Conservation (phyloP, 2,329 filamentous ascomycete species). For the Metarhizium sp. region DNA sequence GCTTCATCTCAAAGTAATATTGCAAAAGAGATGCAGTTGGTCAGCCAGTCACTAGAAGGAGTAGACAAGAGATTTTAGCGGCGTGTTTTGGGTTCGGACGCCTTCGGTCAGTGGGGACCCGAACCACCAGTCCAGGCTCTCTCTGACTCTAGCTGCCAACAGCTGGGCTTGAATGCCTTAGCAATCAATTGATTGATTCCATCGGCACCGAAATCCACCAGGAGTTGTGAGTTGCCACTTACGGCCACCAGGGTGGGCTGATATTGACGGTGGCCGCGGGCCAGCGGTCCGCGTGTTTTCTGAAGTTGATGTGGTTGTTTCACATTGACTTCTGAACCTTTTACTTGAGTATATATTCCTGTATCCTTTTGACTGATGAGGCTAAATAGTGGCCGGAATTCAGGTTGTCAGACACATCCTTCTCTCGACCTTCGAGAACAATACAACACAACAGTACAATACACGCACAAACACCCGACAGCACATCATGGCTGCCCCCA, state of each 20-base stretch:
- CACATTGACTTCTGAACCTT: background rate
- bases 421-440: slow-evolving; percentile 1
- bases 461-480: background rate
- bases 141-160: no score
- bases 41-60: no score
- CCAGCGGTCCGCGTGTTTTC: slow-evolving; percentile 1
- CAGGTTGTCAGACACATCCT: slow-evolving; percentile 1
- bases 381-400: slow-evolving; percentile 1
- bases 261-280: slow-evolving; percentile 5
- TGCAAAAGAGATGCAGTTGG: no score
- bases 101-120: background rate
- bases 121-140: background rate
- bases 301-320: background rate
- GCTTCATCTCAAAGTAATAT: no score
- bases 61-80: background rate
- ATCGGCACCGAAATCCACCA: slow-evolving; percentile 1
- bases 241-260: background rate
- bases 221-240: background rate
- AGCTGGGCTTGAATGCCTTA: background rate
- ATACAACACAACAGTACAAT: background rate
- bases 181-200: background rate
- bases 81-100: background rate
- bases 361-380: background rate
- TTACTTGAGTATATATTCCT: slow-evolving; percentile 4
- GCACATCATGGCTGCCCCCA: slow-evolving; percentile 12